These are phyloP conservation scores for Phytophthora parvispora DNA, from an alignment of 352 stramenopile species.

Conservation along the genomic window DNA sequence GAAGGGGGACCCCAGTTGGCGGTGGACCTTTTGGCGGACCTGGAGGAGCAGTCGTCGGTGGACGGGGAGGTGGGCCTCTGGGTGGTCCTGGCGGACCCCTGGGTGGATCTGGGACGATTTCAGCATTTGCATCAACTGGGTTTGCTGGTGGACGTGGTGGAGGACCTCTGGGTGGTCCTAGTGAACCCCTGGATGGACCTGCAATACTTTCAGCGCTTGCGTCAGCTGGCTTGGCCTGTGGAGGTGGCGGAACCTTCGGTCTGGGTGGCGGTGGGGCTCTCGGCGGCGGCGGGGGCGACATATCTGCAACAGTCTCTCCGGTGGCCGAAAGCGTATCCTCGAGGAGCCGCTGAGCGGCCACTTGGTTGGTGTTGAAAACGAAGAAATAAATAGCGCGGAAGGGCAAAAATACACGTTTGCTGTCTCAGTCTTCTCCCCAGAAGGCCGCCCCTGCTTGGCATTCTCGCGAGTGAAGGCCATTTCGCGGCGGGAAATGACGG, in stretches of 20 bases:
- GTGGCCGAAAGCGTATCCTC: slow-evolving; percentile 27
- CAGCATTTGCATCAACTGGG: background rate
- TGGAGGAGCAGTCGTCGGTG: slow-evolving; percentile 38
- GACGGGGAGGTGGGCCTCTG: slow-evolving; percentile 12
- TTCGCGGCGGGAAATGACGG: slow-evolving; percentile 23
- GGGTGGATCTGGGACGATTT: background rate
- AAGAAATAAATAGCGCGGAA: slow-evolving; percentile 13
- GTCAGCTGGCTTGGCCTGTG: slow-evolving; percentile 13
- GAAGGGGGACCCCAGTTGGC: slow-evolving; percentile 34
- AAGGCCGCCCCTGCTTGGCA: no score
- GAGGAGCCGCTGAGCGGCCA: background rate
- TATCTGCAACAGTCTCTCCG: background rate
- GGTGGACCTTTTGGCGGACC: slow-evolving; percentile 19
- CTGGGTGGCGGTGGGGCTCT: slow-evolving; percentile 28
- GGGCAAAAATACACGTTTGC: slow-evolving; percentile 33
- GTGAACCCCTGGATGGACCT: background rate
- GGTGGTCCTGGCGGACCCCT: slow-evolving; percentile 1
- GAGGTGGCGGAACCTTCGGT: slow-evolving; percentile 21
- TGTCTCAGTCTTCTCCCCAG: background rate
- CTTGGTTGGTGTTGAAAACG: background rate
- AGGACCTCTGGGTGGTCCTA: slow-evolving; percentile 5
- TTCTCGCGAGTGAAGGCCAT: background rate
- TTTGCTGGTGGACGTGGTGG: slow-evolving; percentile 10
- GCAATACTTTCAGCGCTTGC: background rate
- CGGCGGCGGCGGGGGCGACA: slow-evolving; percentile 33